Conservation (phyloP, 129 eudicot species). For the Tagetes erecta region DNA sequence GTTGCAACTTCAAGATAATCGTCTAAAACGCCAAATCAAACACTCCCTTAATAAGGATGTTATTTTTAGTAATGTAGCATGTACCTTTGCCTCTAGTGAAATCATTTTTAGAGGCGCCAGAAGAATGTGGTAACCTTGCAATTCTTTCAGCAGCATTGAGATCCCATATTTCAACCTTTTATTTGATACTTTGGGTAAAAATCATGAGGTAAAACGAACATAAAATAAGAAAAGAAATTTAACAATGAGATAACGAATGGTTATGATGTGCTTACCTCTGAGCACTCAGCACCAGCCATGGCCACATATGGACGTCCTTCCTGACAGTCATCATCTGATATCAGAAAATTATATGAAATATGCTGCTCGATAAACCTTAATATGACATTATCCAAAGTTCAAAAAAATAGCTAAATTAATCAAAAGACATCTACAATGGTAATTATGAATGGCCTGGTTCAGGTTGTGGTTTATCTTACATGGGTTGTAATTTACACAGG, state of each 20-base stretch:
- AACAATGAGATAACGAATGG: neutral
- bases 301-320: slow-evolving; percentile 61
- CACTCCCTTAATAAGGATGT: slow-evolving; percentile 4
- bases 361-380: neutral
- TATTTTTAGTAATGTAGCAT: slow-evolving; percentile 6
- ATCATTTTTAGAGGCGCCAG: slow-evolving; percentile 37
- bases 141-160: slow-evolving; percentile 62
- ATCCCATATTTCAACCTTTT: slow-evolving; percentile 93
- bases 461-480: neutral
- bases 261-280: slow-evolving; percentile 47
- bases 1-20: neutral
- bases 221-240: neutral
- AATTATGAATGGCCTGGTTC: neutral
- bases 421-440: neutral
- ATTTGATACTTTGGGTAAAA: slow-evolving; percentile 24
- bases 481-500: neutral
- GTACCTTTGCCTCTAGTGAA: slow-evolving; percentile 64
- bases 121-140: slow-evolving; percentile 42
- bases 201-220: slow-evolving; percentile 3
- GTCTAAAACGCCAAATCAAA: neutral
- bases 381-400: neutral
- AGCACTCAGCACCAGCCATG: slow-evolving; percentile 58
- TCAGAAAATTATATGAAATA: neutral
- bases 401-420: neutral
- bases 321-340: slow-evolving; percentile 32